A percentile compares a stretch with the other conserved stretches of the same genome.
phyloP scores from a whole-genome alignment of 495 filamentous ascomycete genomes.

The Xylaria sp. region DNA sequence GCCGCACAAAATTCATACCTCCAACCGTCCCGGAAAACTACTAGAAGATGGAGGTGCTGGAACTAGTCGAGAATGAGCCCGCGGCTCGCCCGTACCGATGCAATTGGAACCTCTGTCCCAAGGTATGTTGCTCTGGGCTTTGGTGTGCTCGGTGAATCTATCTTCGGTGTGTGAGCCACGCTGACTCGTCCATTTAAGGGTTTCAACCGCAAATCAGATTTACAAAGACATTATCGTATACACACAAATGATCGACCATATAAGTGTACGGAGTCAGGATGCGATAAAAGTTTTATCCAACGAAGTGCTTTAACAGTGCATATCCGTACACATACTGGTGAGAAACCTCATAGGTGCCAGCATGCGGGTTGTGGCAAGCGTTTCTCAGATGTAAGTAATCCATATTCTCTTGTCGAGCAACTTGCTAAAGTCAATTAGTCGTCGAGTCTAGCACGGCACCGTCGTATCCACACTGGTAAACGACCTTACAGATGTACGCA shows the following conservation, averaged over 20 bases:
- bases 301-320: constrained; percentile 87
- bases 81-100: constrained; percentile 60
- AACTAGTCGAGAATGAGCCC: constrained; percentile 61
- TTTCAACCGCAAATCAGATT: constrained; percentile 93
- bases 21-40: background rate
- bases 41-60: constrained; percentile 60
- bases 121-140: constrained; percentile 48
- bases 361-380: constrained; percentile 80
- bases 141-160: constrained; percentile 23
- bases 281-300: constrained; percentile 90
- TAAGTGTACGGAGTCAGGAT: constrained; percentile 67
- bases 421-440: constrained; percentile 66
- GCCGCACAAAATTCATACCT: background rate
- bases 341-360: constrained; percentile 87
- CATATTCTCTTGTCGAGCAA: background rate
- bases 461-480: constrained; percentile 85
- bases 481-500: constrained; percentile 84
- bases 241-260: constrained; percentile 88
- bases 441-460: constrained; percentile 84
- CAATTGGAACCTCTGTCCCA: constrained; percentile 58
- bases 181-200: constrained; percentile 59
- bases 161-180: constrained; percentile 31
- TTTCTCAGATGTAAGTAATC: constrained; percentile 79
- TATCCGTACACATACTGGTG: constrained; percentile 84
- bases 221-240: constrained; percentile 87